Conservation (phyloP, 2,329 filamentous ascomycete genomes). For the Xylaria sp. region DNA sequence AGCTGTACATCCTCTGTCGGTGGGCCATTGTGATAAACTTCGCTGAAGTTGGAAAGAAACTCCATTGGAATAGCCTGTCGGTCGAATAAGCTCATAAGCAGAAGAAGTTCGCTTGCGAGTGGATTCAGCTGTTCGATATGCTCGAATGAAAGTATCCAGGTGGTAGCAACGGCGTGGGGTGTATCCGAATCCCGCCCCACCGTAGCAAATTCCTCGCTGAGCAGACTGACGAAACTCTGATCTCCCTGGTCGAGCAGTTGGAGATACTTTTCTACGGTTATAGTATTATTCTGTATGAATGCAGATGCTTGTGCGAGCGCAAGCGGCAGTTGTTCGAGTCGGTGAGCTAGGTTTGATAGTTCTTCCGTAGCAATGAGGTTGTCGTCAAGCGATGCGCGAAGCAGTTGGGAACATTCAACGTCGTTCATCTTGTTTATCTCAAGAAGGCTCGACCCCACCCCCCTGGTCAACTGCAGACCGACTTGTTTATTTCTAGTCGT, state of each 20-base stretch:
- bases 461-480: constrained; percentile 40
- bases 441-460: constrained; percentile 34
- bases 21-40: constrained; percentile 29
- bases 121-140: constrained; percentile 45
- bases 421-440: constrained; percentile 47
- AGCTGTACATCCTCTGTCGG: constrained; percentile 19
- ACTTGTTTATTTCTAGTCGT: constrained; percentile 51
- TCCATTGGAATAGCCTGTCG: constrained; percentile 45
- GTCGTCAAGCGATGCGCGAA: constrained; percentile 25
- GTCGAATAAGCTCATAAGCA: constrained; percentile 49
- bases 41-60: constrained; percentile 38
- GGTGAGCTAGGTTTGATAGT: constrained; percentile 39
- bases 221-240: constrained; percentile 34
- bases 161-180: constrained; percentile 44
- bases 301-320: constrained; percentile 51
- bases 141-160: constrained; percentile 51
- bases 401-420: constrained; percentile 42
- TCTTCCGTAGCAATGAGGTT: neutral
- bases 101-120: constrained; percentile 47
- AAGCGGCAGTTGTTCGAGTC: constrained; percentile 48
- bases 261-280: constrained; percentile 44
- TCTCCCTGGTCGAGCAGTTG: constrained; percentile 44
- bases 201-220: constrained; percentile 49
- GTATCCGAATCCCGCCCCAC: constrained; percentile 45
- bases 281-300: constrained; percentile 48